Percentiles rank a stretch among this genome's conserved stretches.
Conservation (phyloP, 768 basidiomycete genomes). For the Termitomyces sp. region DNA sequence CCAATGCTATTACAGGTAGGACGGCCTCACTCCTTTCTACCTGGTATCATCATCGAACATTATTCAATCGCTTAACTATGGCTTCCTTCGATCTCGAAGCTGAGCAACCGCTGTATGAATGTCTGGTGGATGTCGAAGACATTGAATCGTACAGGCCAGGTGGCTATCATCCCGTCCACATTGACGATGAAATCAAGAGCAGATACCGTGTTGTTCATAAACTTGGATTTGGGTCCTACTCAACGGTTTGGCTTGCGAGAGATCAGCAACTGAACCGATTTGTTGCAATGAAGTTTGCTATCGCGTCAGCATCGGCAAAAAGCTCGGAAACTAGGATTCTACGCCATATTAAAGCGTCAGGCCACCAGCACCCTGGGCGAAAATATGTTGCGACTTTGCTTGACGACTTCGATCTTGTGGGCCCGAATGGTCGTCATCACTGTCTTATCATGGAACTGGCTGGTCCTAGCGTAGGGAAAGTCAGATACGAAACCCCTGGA, state of each 20-base stretch:
- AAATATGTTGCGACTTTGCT: slow-evolving; percentile 56
- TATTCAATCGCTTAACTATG: neutral
- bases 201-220: slow-evolving; percentile 50
- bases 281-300: slow-evolving; percentile 49
- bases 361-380: slow-evolving; percentile 21
- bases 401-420: slow-evolving; percentile 72
- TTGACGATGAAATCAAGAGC: slow-evolving; percentile 34
- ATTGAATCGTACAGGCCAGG: slow-evolving; percentile 25
- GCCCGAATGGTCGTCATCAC: slow-evolving; percentile 74
- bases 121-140: slow-evolving; percentile 2
- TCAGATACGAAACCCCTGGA: slow-evolving; percentile 35
- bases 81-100: neutral
- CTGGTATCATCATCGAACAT: neutral
- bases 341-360: neutral
- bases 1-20: too few relatives aligned
- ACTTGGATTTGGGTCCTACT: slow-evolving; percentile 47
- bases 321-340: neutral
- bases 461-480: slow-evolving; percentile 67
- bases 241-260: slow-evolving; percentile 39
- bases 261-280: slow-evolving; percentile 31
- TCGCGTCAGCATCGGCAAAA: slow-evolving; percentile 32
- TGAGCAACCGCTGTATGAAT: neutral
- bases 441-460: slow-evolving; percentile 83
- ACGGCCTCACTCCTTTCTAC: too few relatives aligned
- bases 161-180: slow-evolving; percentile 31